Evolutionary conservation across 2,329 filamentous ascomycete genomes (phyloP).

Genomic region (Rhinocladiella similis): DNA sequence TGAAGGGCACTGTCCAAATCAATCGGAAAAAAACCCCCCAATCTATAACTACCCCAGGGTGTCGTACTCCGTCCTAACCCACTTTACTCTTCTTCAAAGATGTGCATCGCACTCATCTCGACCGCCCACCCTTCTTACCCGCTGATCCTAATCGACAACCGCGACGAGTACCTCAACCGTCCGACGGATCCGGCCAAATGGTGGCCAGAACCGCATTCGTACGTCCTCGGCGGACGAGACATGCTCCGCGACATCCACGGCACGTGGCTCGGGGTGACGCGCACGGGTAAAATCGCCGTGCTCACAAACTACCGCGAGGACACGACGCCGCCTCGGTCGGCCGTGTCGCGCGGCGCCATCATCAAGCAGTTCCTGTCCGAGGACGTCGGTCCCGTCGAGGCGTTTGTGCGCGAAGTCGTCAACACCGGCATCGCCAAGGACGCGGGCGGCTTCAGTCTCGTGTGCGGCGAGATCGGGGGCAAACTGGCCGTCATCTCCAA

Average conservation of each 20-base stretch:
- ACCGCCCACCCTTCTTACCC: slow-evolving; percentile 75
- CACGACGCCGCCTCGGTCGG: slow-evolving; percentile 44
- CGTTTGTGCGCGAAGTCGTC: slow-evolving; percentile 57
- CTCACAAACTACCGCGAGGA: slow-evolving; percentile 66
- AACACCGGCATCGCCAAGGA: slow-evolving; percentile 55
- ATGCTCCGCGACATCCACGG: slow-evolving; percentile 60
- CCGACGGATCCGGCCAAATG: slow-evolving; percentile 60
- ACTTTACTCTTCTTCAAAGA: slow-evolving; percentile 35
- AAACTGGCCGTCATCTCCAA: slow-evolving; percentile 63
- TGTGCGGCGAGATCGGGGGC: slow-evolving; percentile 58
- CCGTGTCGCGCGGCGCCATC: slow-evolving; percentile 57
- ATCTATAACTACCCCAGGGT: no score
- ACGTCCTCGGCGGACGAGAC: slow-evolving; percentile 63
- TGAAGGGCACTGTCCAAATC: no score
- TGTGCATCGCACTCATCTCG: slow-evolving; percentile 78
- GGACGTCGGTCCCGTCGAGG: slow-evolving; percentile 43
- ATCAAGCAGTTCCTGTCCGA: slow-evolving; percentile 60
- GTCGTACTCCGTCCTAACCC: not conserved
- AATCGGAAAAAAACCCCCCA: no score
- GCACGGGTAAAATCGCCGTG: slow-evolving; percentile 60
- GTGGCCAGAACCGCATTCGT: slow-evolving; percentile 57
- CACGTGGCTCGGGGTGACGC: slow-evolving; percentile 65
- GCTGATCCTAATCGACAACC: slow-evolving; percentile 74
- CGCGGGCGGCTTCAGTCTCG: slow-evolving; percentile 64
- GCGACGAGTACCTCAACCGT: slow-evolving; percentile 67